Evolutionary conservation across 495 filamentous ascomycete genomes (phyloP), one percentile per base, ranked within the genome.

Genomic region (Penicillium cinerascens): DNA sequence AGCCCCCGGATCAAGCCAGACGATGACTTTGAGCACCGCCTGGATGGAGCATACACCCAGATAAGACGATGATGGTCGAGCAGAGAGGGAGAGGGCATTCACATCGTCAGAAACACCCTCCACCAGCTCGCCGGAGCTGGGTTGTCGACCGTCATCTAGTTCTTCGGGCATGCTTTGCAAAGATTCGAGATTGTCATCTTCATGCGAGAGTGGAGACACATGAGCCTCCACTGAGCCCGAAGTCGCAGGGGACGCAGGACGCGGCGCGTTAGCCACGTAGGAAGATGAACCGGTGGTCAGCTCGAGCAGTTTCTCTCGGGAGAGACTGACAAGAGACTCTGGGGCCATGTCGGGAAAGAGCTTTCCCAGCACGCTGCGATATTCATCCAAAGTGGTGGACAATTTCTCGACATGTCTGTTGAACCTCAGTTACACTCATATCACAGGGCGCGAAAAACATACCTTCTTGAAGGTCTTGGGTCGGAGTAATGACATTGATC

Each of bases 11-110:
- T 86, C 85, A 27, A 87, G 80, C 72, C 84, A 87, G 53, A 89
- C 79, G 68, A 92, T 91, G 44, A 91, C 88, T 68, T 89, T 86
- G 20, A 92, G 76, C 8, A 86, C 87, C 0, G 88, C 87, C 57
- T 87, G 87, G 57, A 92, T 87, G 17, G 88, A 92, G 0, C 87
- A 90, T n/a, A 87, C 82, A 6, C 88, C 88, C 1, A 92, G 74
- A 57, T 91, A 92, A 9, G 88, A 91, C 8, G 86, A 83, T 50
- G 86, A 81, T 8, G 82, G 77, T 59, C 86, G 80, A 4, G 87
- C 76, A 3, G 86, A 83, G 35, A 92, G 77, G n/a, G 86, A 89
- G 1, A 91, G 71, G 0, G 85, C 87, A 63, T 91, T 91, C 43
- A 92, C 86, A 67, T 92, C 88, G 65, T 92, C 88, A 0, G 87